These are phyloP conservation scores for Dendrobium huoshanense DNA, from an alignment of 106 monocot species.

Conservation along the genomic window DNA sequence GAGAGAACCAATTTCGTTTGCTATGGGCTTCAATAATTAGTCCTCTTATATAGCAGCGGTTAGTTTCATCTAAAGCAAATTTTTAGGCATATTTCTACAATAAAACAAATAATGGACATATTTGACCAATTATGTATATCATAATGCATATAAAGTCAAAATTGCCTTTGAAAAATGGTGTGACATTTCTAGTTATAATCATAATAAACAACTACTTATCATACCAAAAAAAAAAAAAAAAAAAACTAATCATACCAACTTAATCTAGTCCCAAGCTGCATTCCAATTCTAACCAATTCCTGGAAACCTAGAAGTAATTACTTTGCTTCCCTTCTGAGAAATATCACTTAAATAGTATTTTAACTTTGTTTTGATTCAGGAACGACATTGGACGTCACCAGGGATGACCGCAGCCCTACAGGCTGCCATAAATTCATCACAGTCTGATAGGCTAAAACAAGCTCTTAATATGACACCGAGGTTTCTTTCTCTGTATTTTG, in stretches of 20 bases:
- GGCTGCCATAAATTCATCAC: slow-evolving; percentile 50
- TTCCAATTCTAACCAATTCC: not conserved
- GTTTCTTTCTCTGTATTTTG: slow-evolving; percentile 68
- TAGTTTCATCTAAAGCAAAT: too few species aligned
- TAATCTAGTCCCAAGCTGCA: not conserved
- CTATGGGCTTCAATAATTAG: too few species aligned
- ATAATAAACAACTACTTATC: not conserved
- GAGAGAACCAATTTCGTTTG: too few species aligned
- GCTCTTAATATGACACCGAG: slow-evolving; percentile 66
- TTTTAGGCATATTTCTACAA: too few species aligned
- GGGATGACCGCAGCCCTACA: slow-evolving; percentile 53
- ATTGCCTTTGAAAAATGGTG: not conserved
- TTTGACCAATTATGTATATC: too few species aligned
- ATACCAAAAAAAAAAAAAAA: too few species aligned
- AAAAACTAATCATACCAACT: not conserved
- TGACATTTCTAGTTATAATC: not conserved
- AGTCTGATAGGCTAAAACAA: slow-evolving; percentile 69
- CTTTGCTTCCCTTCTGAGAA: not conserved
- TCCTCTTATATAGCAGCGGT: too few species aligned
- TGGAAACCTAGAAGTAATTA: not conserved
- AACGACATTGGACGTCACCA: slow-evolving; percentile 78
- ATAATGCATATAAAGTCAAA: too few species aligned
- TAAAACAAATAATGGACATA: too few species aligned
- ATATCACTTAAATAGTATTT: not conserved
- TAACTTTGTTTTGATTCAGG: slow-evolving; percentile 33